Base-by-base conservation (phyloP, 225 moss, liverwort and hornwort species). In the Polytrichum commune region DNA sequence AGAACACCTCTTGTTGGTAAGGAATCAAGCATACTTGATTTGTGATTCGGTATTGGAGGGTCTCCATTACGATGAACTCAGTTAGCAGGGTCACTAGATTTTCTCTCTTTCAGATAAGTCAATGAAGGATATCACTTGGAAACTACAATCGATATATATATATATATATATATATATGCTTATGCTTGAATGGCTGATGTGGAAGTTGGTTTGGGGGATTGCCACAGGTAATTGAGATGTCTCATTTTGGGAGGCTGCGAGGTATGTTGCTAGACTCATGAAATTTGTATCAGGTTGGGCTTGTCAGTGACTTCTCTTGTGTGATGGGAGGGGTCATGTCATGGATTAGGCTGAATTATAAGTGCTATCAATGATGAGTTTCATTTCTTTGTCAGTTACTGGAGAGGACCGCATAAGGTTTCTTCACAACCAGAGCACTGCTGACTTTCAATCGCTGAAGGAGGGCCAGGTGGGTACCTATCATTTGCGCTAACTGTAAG, bases 401-500 rank as follows among this genome's bases (percentile, higher is more conserved):
- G 97, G 97, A 58, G 91, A 92, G 18, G 97, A 98, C 72, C 92
- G 97, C 62, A 82, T 94, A 69, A 85, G 89, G 75, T 98, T 98
- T 76, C 92, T 98, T 62, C 94, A 98, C 71, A 98, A 98, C 73
- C 94, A 94, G 78, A 94, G 91, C 82, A 98, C 97, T 70, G 92
- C 92, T 67, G 97, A 94, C 71, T 94, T 98, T 74, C 92, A 94
- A 73, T 88, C 84, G 69, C 70, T 88, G 23, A 90, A 84, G 78
- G 87, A 90, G 60, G 92, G 91, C 62, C 83, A 98, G 92, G 96
- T 97, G 72, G 65, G 77, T 7, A 30, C 55, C 28, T 54, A 63
- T 57, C 24, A 16, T 46, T 16, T 8, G 46, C 46, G 13, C 0
- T 1, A 46, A 4, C 46, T 13, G 46, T 46, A 16, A 46, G 46